A percentile compares a stretch with the other conserved stretches of the same genome.
These are phyloP conservation scores for Solanum pinnatisectum DNA, from an alignment of 257 asterid genomes.

Conservation along the genomic window DNA sequence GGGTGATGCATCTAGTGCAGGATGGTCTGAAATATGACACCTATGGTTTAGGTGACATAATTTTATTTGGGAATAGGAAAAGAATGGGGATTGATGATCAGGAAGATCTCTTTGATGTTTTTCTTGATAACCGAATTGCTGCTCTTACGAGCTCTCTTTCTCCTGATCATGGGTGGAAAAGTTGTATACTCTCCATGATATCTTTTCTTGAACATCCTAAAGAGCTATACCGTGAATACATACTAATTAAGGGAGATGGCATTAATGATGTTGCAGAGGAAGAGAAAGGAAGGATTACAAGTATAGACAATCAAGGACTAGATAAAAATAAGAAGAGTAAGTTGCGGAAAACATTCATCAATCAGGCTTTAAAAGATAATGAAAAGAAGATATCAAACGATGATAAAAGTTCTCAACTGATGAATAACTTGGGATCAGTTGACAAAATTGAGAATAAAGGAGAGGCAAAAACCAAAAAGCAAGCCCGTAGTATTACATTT, in stretches of 20 bases:
- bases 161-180: constrained; percentile 29
- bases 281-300: background rate
- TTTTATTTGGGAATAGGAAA: background rate
- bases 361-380: background rate
- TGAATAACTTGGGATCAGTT: background rate
- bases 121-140: background rate
- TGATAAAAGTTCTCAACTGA: background rate
- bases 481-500: constrained; percentile 10
- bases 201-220: constrained; percentile 28
- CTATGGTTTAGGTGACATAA: background rate
- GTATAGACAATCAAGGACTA: background rate
- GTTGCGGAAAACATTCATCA: constrained; percentile 13
- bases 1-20: background rate
- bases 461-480: background rate
- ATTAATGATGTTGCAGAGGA: background rate
- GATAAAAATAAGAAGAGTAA: background rate
- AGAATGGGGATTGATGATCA: background rate
- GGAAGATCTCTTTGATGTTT: background rate
- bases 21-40: background rate
- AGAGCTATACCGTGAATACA: constrained; percentile 10
- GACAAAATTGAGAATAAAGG: background rate
- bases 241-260: background rate
- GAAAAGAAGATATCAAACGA: constrained; percentile 1
- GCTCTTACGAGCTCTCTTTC: background rate
- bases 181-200: constrained; percentile 10